phyloP scores from a whole-genome alignment of 495 filamentous ascomycete genomes.

The Hapsidospora chrysogenum region DNA sequence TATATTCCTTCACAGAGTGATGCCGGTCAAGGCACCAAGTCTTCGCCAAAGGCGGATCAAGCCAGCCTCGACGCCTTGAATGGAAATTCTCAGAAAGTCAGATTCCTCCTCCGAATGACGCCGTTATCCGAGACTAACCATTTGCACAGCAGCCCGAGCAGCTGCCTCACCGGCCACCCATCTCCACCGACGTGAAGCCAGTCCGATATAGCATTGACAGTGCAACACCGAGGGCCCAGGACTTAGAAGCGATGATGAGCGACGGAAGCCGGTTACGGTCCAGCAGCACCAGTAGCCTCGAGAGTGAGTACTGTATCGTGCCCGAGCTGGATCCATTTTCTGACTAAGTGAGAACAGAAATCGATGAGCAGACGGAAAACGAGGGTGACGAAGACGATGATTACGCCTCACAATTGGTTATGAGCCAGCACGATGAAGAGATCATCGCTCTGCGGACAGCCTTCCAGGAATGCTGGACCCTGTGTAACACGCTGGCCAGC shows the following conservation, averaged over 20 bases:
- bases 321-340: neutral
- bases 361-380: conserved; percentile 26
- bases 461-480: conserved; percentile 79
- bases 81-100: too few relatives aligned
- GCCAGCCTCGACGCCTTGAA: too few relatives aligned
- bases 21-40: too few relatives aligned
- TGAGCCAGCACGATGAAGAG: conserved; percentile 21
- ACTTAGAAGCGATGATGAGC: conserved; percentile 43
- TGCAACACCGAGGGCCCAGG: conserved; percentile 71
- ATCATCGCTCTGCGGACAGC: conserved; percentile 58
- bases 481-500: conserved; percentile 79
- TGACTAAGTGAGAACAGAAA: conserved; percentile 21
- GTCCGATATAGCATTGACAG: conserved; percentile 46
- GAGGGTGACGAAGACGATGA: conserved; percentile 25
- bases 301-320: conserved; percentile 36
- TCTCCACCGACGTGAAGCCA: conserved; percentile 52
- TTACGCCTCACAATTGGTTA: conserved; percentile 4
- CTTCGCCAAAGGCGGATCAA: conserved; percentile 5
- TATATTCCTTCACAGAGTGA: too few relatives aligned
- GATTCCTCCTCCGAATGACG: too few relatives aligned
- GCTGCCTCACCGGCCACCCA: conserved; percentile 34
- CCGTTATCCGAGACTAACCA: too few relatives aligned
- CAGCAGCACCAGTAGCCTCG: conserved; percentile 46
- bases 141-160: neutral
- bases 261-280: conserved; percentile 26